Conservation (phyloP, 2,329 filamentous ascomycete genomes). For the Cryphonectria carpinicola region DNA sequence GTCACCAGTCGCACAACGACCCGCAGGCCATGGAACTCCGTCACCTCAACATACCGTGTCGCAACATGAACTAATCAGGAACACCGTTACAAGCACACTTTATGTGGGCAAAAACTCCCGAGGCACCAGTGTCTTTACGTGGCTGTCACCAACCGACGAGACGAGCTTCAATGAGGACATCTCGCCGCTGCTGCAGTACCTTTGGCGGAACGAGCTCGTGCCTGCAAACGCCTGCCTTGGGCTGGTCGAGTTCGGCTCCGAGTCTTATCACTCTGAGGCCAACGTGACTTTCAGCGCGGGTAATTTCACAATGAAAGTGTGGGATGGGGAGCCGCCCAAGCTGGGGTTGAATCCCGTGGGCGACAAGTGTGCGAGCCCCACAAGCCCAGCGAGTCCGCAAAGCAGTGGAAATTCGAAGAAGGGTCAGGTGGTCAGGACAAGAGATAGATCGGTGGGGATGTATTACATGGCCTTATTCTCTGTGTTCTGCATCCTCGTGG, state of each 20-base stretch:
- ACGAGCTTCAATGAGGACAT: constrained; percentile 38
- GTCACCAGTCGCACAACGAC: background rate
- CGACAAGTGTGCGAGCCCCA: constrained; percentile 16
- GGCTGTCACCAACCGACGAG: constrained; percentile 35
- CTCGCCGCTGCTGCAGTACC: constrained; percentile 38
- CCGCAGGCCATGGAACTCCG: background rate
- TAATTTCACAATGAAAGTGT: constrained; percentile 34
- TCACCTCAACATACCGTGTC: background rate
- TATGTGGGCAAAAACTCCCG: constrained; percentile 37
- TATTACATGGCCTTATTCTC: background rate
- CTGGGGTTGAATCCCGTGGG: constrained; percentile 19
- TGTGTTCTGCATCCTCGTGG: background rate
- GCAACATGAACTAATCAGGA: constrained; percentile 1
- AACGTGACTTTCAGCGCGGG: constrained; percentile 39
- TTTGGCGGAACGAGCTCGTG: constrained; percentile 37
- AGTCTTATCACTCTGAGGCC: constrained; percentile 35
- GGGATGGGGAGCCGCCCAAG: constrained; percentile 26
- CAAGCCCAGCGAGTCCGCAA: constrained; percentile 19
- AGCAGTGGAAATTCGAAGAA: constrained; percentile 16
- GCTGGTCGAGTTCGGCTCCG: constrained; percentile 39
- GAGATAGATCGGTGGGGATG: background rate
- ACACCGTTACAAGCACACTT: constrained; percentile 34
- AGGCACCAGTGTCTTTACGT: constrained; percentile 38
- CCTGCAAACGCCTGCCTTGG: constrained; percentile 36
- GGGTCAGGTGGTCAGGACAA: background rate